phyloP scores from a whole-genome alignment of 345 rosid genomes.

The Conringia planisiliqua region DNA sequence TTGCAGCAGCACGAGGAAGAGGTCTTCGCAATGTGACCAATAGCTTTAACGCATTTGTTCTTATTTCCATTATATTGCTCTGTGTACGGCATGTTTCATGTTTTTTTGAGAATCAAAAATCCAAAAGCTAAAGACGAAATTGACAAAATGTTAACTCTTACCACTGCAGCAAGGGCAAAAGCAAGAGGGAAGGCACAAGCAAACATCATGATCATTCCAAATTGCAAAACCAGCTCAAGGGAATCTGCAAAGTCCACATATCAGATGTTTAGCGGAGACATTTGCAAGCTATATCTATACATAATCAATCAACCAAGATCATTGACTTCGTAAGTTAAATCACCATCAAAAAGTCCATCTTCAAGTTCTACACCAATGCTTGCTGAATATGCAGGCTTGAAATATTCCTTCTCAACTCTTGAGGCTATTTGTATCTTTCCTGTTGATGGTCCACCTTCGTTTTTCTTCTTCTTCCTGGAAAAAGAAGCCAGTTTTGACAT shows the following conservation, averaged over 20 bases:
- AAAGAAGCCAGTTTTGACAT: background rate
- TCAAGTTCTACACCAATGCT: slow-evolving; percentile 82
- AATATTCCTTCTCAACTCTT: slow-evolving; percentile 92
- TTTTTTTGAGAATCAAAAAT: background rate
- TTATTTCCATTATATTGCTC: slow-evolving; percentile 79
- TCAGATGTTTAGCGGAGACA: background rate
- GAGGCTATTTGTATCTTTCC: slow-evolving; percentile 58
- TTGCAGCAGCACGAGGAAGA: slow-evolving; percentile 76
- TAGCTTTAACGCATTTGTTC: slow-evolving; percentile 84
- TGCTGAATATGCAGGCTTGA: slow-evolving; percentile 77
- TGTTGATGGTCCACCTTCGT: slow-evolving; percentile 42
- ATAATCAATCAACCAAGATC: background rate
- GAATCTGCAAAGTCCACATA: slow-evolving; percentile 49
- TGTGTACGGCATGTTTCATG: slow-evolving; percentile 29
- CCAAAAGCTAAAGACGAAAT: background rate
- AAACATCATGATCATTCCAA: slow-evolving; percentile 98
- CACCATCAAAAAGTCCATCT: slow-evolving; percentile 97
- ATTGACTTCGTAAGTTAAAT: slow-evolving; percentile 5
- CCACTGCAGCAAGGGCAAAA: slow-evolving; percentile 72
- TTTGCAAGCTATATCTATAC: background rate
- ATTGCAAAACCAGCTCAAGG: slow-evolving; percentile 82
- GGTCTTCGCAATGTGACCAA: slow-evolving; percentile 70
- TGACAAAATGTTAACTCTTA: slow-evolving; percentile 25
- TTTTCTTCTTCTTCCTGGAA: slow-evolving; percentile 63
- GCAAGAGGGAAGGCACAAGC: slow-evolving; percentile 95